phyloP scores from a whole-genome alignment of 1,139 yeast genomes.

The Sugiyamaella xylanicola region DNA sequence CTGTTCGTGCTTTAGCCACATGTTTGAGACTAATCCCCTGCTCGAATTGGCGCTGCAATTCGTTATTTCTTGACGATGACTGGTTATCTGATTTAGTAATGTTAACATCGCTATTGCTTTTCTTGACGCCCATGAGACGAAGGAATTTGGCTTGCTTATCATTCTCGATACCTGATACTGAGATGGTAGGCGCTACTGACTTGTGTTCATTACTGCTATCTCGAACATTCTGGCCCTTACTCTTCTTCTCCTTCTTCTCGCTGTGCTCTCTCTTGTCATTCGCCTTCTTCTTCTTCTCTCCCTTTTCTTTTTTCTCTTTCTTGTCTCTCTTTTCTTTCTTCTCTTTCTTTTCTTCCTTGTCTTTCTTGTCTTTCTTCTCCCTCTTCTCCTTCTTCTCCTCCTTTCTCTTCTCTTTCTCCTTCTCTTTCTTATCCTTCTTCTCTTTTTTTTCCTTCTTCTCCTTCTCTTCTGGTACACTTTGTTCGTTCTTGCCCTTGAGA shows the following conservation, averaged over 20 bases:
- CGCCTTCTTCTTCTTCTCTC: conserved; percentile 1
- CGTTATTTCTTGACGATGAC: conserved; percentile 17
- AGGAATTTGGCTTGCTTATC: conserved; percentile 33
- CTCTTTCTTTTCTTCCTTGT: conserved; percentile 7
- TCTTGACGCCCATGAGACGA: conserved; percentile 35
- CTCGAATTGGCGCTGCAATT: conserved; percentile 31
- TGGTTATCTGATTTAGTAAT: conserved; percentile 15
- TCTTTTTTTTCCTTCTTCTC: conserved; percentile 8
- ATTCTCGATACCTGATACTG: conserved; percentile 32
- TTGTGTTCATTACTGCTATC: too few relatives aligned
- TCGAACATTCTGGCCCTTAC: background rate
- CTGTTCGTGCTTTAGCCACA: conserved; percentile 25
- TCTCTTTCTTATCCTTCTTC: conserved; percentile 12
- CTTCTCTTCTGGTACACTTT: conserved; percentile 12
- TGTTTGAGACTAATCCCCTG: conserved; percentile 32
- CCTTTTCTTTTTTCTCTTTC: conserved; percentile 39
- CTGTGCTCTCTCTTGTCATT: conserved; percentile 7
- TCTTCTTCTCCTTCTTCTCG: conserved; percentile 36
- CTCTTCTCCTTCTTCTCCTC: conserved; percentile 5
- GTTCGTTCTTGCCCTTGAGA: conserved; percentile 19
- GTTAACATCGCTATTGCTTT: conserved; percentile 24
- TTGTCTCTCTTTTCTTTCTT: conserved; percentile 8
- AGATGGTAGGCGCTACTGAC: conserved; percentile 17
- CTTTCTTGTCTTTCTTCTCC: conserved; percentile 10
- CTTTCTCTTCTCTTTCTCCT: conserved; percentile 7